Evolutionary conservation across 495 filamentous ascomycete genomes (phyloP).

Genomic region (Chaetomidium leptoderma): DNA sequence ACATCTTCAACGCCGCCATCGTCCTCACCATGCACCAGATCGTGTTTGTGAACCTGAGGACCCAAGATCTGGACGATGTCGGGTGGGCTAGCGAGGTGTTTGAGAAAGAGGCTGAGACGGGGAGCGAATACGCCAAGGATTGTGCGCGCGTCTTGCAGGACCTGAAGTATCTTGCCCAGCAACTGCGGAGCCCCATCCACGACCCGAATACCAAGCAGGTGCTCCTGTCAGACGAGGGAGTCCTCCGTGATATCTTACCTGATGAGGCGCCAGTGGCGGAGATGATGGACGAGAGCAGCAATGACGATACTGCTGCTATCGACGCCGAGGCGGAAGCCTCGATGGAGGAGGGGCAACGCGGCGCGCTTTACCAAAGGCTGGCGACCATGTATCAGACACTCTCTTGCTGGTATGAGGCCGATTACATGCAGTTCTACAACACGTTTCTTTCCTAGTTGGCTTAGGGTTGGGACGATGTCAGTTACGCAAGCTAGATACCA

Average conservation of each 20-base stretch:
- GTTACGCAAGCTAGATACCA: slow-evolving; percentile 13
- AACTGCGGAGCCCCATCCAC: slow-evolving; percentile 25
- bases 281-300: not conserved
- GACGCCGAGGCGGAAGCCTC: not conserved
- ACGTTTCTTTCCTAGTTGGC: slow-evolving; percentile 16
- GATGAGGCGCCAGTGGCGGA: not conserved
- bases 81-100: slow-evolving; percentile 31
- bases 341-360: not conserved
- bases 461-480: not conserved
- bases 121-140: slow-evolving; percentile 28
- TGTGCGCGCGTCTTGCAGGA: slow-evolving; percentile 28
- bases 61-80: slow-evolving; percentile 25
- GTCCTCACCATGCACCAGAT: slow-evolving; percentile 39
- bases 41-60: slow-evolving; percentile 27
- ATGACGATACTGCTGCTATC: not conserved
- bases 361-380: not conserved
- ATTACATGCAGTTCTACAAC: slow-evolving; percentile 14
- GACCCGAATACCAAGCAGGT: slow-evolving; percentile 17
- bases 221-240: not conserved
- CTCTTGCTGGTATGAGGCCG: slow-evolving; percentile 7
- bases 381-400: slow-evolving; percentile 7
- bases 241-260: slow-evolving; percentile 4
- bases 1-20: slow-evolving; percentile 44
- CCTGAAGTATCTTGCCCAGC: slow-evolving; percentile 21
- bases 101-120: slow-evolving; percentile 23